Evolutionary conservation across 495 filamentous ascomycete species (phyloP), one percentile per base, ranked within the genome.

Genomic region (Daldinia loculata): DNA sequence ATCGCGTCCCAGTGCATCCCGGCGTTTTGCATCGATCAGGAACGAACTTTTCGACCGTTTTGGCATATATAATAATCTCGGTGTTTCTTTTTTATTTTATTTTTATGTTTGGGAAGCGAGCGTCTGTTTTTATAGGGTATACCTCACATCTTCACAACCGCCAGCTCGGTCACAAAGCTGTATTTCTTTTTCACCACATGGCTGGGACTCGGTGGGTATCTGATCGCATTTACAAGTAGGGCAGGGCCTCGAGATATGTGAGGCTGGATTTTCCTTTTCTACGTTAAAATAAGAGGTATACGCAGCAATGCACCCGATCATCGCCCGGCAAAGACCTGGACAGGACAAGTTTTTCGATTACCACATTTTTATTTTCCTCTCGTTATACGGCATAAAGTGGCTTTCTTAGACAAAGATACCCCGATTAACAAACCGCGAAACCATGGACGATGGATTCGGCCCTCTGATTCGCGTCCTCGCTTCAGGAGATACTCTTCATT

Each of bases 281-380:
- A 59, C 52, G 61, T 71, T 74, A 71, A 72, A 74, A 77, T 76
- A 81, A 79, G 77, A 83, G 75, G 79, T 76, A 83, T 70, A 83
- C 75, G 83, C 83, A 84, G 83, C 83, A 82, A 84, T 84, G 83
- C 83, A 84, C 77, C 77, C 76, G 64, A 76, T 66, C 61, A 74
- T 76, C 67, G 74, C 78, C 80, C 77, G 78, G 80, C 75, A 75
- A 69, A 81, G 75, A 76, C 78, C 81, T 78, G 77, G 81, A 83
- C 78, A 77, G 79, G 78, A 76, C 65, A 73, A 71, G 72, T 72
- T 74, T 74, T 63, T 74, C 45, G 61, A 66, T 63, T 66, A 56
- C 59, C 58, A 63, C 27, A 43, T 62, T 73, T 74, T 69, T 62
- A 71, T 74, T 69, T 72, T 63, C 59, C 48, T 67, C 48, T 76